Percentiles rank a stretch among this genome's conserved stretches.
Conservation (phyloP, 1,284 basidiomycete species). For the Boletellus dicymbophilus region DNA sequence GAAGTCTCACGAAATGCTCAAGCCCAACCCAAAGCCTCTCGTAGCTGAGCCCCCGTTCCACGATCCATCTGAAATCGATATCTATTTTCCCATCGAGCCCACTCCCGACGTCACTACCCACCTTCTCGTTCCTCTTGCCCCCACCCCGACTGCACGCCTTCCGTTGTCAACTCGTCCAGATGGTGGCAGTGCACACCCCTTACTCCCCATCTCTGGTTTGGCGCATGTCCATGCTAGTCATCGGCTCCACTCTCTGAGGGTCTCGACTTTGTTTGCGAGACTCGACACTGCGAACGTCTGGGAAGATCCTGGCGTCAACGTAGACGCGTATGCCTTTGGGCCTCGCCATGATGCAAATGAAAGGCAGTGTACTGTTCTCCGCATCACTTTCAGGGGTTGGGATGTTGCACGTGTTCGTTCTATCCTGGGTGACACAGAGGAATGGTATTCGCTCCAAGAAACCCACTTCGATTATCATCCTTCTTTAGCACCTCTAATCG, state of each 20-base stretch:
- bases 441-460: constrained; percentile 75
- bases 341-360: constrained; percentile 34
- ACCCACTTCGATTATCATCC: constrained; percentile 22
- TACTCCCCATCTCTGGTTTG: constrained; percentile 59
- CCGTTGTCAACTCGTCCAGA: constrained; percentile 47
- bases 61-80: constrained; percentile 48
- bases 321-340: constrained; percentile 51
- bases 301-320: constrained; percentile 53
- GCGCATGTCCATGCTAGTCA: constrained; percentile 53
- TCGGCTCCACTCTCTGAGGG: constrained; percentile 58
- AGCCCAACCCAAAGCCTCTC: constrained; percentile 33
- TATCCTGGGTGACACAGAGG: constrained; percentile 66
- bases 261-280: constrained; percentile 65
- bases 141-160: constrained; percentile 63
- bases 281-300: constrained; percentile 69
- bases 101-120: constrained; percentile 55
- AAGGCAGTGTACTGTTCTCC: constrained; percentile 57
- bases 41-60: constrained; percentile 12
- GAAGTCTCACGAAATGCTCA: constrained; percentile 36
- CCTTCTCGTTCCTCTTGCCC: constrained; percentile 72
- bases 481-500: background rate
- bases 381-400: constrained; percentile 73
- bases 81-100: constrained; percentile 55
- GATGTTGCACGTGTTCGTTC: constrained; percentile 56
- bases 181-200: constrained; percentile 30